Conservation (phyloP, 768 basidiomycete genomes). For the Tulasnella sp. region DNA sequence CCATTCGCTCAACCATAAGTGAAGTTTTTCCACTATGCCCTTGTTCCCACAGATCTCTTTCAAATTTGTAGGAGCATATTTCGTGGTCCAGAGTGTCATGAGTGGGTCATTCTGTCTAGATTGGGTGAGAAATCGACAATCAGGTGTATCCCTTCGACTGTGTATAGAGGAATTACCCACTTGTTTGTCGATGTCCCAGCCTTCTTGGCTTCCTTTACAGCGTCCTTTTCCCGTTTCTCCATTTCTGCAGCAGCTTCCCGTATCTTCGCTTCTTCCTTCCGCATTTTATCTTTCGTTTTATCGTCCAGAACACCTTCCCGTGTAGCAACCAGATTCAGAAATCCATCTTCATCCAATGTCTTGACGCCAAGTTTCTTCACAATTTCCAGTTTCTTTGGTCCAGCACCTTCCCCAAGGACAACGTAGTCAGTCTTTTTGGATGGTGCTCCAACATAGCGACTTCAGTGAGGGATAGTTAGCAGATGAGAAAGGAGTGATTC, state of each 20-base stretch:
- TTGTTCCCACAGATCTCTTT: slow-evolving; percentile 97
- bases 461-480: slow-evolving; percentile 25
- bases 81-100: slow-evolving; percentile 80
- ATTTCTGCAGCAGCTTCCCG: slow-evolving; percentile 61
- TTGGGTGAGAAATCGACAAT: neutral
- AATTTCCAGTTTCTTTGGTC: slow-evolving; percentile 72
- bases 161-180: slow-evolving; percentile 25
- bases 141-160: slow-evolving; percentile 22
- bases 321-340: slow-evolving; percentile 67
- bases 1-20: slow-evolving; percentile 82
- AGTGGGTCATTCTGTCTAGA: slow-evolving; percentile 27
- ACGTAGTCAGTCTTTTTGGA: slow-evolving; percentile 86
- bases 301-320: slow-evolving; percentile 52
- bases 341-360: slow-evolving; percentile 77
- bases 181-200: slow-evolving; percentile 19
- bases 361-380: slow-evolving; percentile 69
- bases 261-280: slow-evolving; percentile 69
- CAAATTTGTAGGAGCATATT: slow-evolving; percentile 78
- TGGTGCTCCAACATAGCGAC: slow-evolving; percentile 75
- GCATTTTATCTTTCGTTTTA: slow-evolving; percentile 66
- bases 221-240: slow-evolving; percentile 54
- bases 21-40: slow-evolving; percentile 74
- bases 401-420: slow-evolving; percentile 76
- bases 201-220: slow-evolving; percentile 27
- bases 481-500: neutral